These are phyloP conservation scores for Claviceps capensis DNA, from an alignment of 2,329 filamentous ascomycete species.

Conservation along the genomic window DNA sequence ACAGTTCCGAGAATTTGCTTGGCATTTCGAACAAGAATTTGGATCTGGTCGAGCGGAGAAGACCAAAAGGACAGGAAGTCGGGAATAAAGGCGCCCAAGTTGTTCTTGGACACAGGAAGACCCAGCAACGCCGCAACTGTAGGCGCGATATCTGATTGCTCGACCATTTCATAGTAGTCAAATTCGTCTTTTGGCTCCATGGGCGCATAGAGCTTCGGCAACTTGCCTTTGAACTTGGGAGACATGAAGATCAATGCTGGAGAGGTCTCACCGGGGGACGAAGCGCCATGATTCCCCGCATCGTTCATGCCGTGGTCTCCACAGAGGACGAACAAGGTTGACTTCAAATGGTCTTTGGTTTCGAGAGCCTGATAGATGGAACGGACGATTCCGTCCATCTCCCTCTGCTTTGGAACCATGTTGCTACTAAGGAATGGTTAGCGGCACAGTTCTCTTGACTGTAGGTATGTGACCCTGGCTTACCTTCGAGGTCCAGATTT, in stretches of 20 bases:
- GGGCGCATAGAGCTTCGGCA: conserved; percentile 34
- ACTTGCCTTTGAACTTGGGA: conserved; percentile 56
- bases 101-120: conserved; percentile 80
- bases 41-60: conserved; percentile 36
- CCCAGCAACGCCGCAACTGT: conserved; percentile 78
- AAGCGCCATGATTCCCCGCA: conserved; percentile 91
- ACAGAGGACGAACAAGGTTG: conserved; percentile 71
- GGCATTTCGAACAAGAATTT: conserved; percentile 65
- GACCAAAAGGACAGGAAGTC: conserved; percentile 68
- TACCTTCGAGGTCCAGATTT: conserved; percentile 81
- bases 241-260: conserved; percentile 85
- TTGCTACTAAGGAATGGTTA: conserved; percentile 44
- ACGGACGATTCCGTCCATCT: conserved; percentile 79
- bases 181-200: conserved; percentile 53
- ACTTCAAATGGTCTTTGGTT: conserved; percentile 52
- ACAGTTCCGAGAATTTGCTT: conserved; percentile 68
- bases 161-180: conserved; percentile 70
- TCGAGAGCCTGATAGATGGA: conserved; percentile 66
- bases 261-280: conserved; percentile 85
- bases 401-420: conserved; percentile 83
- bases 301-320: conserved; percentile 99
- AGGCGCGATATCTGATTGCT: conserved; percentile 88
- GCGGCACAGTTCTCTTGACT: background rate
- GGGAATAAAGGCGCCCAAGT: conserved; percentile 71
- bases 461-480: conserved; percentile 1